phyloP scores from a whole-genome alignment of 192 early-diverging fungal genomes.

The Linnemannia schmuckeri region DNA sequence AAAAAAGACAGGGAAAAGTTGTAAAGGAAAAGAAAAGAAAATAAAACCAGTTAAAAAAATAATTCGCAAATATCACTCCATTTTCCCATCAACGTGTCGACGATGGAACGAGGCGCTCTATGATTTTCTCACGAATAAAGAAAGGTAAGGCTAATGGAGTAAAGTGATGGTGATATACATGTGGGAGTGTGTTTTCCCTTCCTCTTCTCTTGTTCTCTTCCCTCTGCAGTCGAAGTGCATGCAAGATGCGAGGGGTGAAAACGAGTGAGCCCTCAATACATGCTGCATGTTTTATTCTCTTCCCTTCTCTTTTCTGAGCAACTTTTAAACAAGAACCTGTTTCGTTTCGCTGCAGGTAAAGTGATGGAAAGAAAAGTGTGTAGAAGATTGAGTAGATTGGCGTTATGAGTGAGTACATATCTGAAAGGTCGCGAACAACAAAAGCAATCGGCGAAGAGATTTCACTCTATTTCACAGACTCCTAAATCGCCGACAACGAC shows the following conservation, averaged over 20 bases:
- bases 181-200: neutral
- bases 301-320: neutral
- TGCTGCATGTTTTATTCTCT: neutral
- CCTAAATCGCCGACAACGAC: too few species aligned
- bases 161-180: neutral
- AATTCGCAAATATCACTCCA: too few species aligned
- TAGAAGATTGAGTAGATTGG: too few species aligned
- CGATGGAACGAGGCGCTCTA: neutral
- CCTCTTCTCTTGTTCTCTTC: neutral
- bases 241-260: neutral
- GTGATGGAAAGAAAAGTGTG: too few species aligned
- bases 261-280: neutral
- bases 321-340: neutral
- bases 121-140: too few species aligned
- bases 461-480: too few species aligned
- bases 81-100: neutral
- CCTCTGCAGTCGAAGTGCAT: neutral
- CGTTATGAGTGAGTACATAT: too few species aligned
- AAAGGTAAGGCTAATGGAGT: too few species aligned
- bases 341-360: neutral
- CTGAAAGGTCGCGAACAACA: too few species aligned
- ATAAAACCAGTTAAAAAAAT: neutral
- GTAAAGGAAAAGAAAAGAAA: neutral
- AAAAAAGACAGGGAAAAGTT: neutral
- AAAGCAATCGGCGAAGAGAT: too few species aligned